phyloP scores from a whole-genome alignment of 805 yeast genomes.

The Ogataea nonfermentans region DNA sequence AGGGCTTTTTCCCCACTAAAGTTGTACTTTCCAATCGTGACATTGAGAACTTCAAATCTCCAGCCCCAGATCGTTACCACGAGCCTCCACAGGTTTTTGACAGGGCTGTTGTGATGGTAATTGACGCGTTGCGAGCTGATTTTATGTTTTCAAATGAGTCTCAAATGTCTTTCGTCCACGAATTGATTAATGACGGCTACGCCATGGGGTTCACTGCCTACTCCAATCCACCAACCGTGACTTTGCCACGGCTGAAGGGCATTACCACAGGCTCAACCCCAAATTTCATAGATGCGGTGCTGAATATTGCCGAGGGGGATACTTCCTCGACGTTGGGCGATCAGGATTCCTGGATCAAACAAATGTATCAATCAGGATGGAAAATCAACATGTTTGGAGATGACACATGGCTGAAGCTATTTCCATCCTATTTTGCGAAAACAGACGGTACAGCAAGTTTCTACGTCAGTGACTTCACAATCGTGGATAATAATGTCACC shows the following conservation, averaged over 20 bases:
- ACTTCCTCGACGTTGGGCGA: conserved; percentile 60
- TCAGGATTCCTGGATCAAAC: conserved; percentile 87
- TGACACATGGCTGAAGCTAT: conserved; percentile 94
- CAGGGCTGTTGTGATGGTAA: conserved; percentile 74
- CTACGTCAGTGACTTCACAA: conserved; percentile 91
- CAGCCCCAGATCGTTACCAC: conserved; percentile 27
- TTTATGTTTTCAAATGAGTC: conserved; percentile 70
- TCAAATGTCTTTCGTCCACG: conserved; percentile 64
- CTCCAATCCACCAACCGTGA: conserved; percentile 95
- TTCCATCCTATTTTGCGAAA: conserved; percentile 64
- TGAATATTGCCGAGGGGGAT: conserved; percentile 91
- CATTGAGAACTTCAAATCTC: conserved; percentile 33
- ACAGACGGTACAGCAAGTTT: conserved; percentile 90
- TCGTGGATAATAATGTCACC: conserved; percentile 91
- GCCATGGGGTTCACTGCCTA: conserved; percentile 90
- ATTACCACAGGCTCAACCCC: conserved; percentile 95
- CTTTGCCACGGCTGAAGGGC: conserved; percentile 90
- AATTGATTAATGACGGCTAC: conserved; percentile 56
- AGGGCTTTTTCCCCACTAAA: conserved; percentile 93
- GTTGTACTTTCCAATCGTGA: conserved; percentile 65
- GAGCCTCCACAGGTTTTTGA: conserved; percentile 49
- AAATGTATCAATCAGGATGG: conserved; percentile 45
- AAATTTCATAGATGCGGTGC: conserved; percentile 87
- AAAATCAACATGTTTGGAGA: conserved; percentile 88
- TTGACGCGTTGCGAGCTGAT: conserved; percentile 92